Percentiles rank a stretch among this genome's conserved stretches.
These are phyloP conservation scores for Lepidium sativum DNA, from an alignment of 345 rosid species.

Conservation along the genomic window DNA sequence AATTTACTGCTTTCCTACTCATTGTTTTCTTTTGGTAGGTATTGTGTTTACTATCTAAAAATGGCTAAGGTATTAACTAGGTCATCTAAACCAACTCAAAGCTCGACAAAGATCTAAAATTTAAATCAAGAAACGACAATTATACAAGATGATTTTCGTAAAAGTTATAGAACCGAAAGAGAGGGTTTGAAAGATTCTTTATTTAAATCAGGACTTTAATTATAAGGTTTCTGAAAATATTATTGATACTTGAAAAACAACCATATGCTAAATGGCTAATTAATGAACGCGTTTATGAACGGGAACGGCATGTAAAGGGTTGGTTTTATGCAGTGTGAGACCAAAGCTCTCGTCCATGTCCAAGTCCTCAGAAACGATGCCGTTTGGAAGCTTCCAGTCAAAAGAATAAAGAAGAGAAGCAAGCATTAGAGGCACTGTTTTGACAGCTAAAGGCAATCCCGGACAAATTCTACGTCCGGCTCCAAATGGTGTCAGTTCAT, in stretches of 20 bases:
- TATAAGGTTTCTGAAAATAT: background rate
- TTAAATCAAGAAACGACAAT: no score
- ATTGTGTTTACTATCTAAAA: no score
- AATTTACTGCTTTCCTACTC: no score
- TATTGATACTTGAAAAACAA: background rate
- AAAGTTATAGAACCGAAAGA: no score
- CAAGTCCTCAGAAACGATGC: slow-evolving; percentile 16
- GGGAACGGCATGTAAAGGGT: slow-evolving; percentile 19
- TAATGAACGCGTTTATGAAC: background rate
- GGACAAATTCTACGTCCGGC: slow-evolving; percentile 28
- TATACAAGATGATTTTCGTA: no score
- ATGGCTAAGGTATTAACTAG: no score
- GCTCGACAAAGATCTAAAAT: no score
- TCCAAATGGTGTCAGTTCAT: slow-evolving; percentile 26
- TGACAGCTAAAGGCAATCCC: slow-evolving; percentile 31
- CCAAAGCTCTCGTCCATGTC: slow-evolving; percentile 38
- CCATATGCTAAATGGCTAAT: background rate
- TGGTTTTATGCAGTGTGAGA: slow-evolving; percentile 23
- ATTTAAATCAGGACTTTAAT: background rate
- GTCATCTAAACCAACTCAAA: no score
- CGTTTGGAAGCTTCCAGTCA: slow-evolving; percentile 39
- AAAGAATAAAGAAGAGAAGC: slow-evolving; percentile 35
- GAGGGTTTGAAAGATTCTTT: background rate
- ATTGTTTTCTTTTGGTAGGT: no score
- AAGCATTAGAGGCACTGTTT: slow-evolving; percentile 33